phyloP scores from a whole-genome alignment of 495 filamentous ascomycete genomes.

The Xylaria castorea region DNA sequence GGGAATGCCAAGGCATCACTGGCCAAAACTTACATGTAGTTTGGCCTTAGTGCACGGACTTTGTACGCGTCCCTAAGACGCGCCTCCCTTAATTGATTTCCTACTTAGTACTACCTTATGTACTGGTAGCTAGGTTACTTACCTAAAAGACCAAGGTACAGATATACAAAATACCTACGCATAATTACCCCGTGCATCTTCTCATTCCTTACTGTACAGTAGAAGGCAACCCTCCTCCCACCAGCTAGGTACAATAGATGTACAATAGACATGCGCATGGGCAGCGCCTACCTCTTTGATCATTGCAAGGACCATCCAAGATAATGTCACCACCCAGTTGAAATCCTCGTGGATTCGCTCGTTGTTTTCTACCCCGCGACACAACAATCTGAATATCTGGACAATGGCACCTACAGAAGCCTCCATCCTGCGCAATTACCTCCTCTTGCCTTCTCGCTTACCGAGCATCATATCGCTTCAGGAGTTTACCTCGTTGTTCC shows the following conservation, averaged over 20 bases:
- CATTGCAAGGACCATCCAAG: too few species aligned
- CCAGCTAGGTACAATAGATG: neutral
- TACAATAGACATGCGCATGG: neutral
- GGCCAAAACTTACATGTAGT: conserved; percentile 8
- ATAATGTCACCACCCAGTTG: too few species aligned
- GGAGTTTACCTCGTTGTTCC: conserved; percentile 80
- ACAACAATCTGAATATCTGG: neutral
- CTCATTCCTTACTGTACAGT: neutral
- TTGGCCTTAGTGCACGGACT: conserved; percentile 19
- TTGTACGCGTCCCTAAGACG: conserved; percentile 5
- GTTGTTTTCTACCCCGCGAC: neutral
- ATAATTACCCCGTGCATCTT: neutral
- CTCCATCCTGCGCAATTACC: conserved; percentile 76
- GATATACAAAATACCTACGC: neutral
- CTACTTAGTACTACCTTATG: conserved; percentile 3
- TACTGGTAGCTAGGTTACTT: too few species aligned
- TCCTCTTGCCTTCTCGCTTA: conserved; percentile 76
- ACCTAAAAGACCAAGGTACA: neutral
- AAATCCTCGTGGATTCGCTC: neutral
- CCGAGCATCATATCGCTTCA: conserved; percentile 74
- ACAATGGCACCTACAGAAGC: conserved; percentile 75
- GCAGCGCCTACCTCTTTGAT: neutral
- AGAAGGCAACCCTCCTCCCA: neutral
- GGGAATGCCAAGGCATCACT: conserved; percentile 4
- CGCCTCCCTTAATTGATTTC: conserved; percentile 16